Conservation (phyloP, 2,329 filamentous ascomycete genomes). For the Fragosphaeria purpurea region DNA sequence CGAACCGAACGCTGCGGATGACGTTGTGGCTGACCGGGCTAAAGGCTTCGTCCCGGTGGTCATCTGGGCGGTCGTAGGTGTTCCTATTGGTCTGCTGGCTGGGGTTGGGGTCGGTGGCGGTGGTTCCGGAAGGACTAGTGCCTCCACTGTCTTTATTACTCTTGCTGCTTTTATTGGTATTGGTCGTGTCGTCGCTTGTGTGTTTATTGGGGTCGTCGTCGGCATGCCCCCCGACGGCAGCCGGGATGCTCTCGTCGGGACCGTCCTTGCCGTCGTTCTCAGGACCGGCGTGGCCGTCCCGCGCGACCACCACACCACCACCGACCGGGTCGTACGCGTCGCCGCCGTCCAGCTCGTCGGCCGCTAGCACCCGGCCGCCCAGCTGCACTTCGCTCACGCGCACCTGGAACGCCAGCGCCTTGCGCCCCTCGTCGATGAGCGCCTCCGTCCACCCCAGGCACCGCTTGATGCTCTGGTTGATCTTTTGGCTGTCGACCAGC, state of each 20-base stretch:
- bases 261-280: slow-evolving; percentile 17
- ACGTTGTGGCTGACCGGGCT: slow-evolving; percentile 2
- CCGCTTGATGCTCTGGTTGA: slow-evolving; percentile 86
- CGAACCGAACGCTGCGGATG: slow-evolving; percentile 3
- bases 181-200: slow-evolving; percentile 9
- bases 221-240: too few species aligned
- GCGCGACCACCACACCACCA: neutral
- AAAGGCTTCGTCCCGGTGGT: slow-evolving; percentile 2
- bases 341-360: slow-evolving; percentile 49
- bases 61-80: neutral
- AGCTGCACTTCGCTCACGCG: slow-evolving; percentile 69
- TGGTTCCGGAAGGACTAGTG: too few species aligned
- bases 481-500: slow-evolving; percentile 81
- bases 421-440: slow-evolving; percentile 78
- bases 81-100: neutral
- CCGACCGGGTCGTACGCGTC: slow-evolving; percentile 8
- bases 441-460: slow-evolving; percentile 86
- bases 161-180: neutral
- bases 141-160: too few species aligned
- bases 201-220: too few species aligned
- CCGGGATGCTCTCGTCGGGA: too few species aligned
- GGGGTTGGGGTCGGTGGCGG: neutral
- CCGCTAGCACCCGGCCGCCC: slow-evolving; percentile 66
- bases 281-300: slow-evolving; percentile 21
- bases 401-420: slow-evolving; percentile 71